Evolutionary conservation across 2,329 filamentous ascomycete genomes (phyloP).

Genomic region (Aphanocladium album): DNA sequence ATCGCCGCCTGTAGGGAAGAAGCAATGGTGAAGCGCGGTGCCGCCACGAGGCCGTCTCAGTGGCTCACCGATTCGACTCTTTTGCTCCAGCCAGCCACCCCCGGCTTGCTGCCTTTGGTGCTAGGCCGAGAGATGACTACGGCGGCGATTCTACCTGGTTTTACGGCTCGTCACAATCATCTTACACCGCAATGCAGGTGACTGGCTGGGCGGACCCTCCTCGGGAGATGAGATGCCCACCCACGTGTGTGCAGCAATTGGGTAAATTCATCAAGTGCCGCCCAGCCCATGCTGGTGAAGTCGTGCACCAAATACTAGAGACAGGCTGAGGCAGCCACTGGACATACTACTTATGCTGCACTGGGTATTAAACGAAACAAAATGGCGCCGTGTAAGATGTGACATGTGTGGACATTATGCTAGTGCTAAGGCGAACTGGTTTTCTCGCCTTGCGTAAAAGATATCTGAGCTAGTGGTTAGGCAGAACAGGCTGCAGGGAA

Average conservation of each 20-base stretch:
- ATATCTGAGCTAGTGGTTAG: too few relatives aligned
- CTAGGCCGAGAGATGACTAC: background rate
- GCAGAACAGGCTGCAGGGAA: too few relatives aligned
- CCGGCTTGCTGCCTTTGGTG: background rate
- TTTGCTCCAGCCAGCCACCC: background rate
- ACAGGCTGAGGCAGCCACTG: background rate
- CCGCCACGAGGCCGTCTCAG: conserved; percentile 3
- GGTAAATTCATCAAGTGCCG: background rate
- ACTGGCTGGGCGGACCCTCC: background rate
- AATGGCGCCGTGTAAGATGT: too few relatives aligned
- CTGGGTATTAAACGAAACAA: background rate
- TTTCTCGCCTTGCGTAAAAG: too few relatives aligned
- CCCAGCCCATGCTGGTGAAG: background rate
- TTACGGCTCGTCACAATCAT: background rate
- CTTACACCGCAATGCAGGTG: background rate
- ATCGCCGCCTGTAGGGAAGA: background rate
- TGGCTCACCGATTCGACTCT: background rate
- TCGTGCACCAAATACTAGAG: background rate
- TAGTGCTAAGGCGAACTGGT: too few relatives aligned
- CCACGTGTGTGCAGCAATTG: background rate
- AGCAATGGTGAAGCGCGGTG: background rate
- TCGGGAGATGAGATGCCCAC: conserved; percentile 5
- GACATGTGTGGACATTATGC: too few relatives aligned
- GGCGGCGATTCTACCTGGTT: background rate
- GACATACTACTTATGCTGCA: background rate